Evolutionary conservation across 371 early-diverging fungal genomes (phyloP), one percentile per base, ranked within the genome.

Genomic region (Apophysomyces variabilis): DNA sequence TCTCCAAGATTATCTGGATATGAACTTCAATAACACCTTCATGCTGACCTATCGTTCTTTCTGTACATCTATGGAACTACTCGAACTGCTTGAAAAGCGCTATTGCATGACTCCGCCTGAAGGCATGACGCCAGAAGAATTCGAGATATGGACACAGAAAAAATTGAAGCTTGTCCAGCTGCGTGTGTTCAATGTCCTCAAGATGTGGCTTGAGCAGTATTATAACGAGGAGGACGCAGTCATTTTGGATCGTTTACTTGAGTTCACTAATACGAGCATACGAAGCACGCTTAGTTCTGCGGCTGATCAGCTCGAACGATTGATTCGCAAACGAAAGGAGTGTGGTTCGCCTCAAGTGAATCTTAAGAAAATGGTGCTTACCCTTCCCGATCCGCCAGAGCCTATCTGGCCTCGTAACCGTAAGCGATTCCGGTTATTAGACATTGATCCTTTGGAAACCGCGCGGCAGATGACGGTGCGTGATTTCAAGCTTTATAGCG

Each of bases 401-500:
- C 89, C 93, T 4, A 90, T 93, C 35, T 69, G 89, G 46, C 93
- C 93, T 3, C 83, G 83, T 44, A 86, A 83, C 43, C 58, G 86
- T 56, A 88, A 85, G 56, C 80, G 82, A 39, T 74, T 93, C 67
- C 87, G 85, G 65, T 77, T 97, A 37, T 54, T 88, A 59, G 97
- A 97, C 60, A 74, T 98, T 43, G 93, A 96, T 74, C 90, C 97
- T 0, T 72, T 94, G 21, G 99, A 99, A 73, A 75, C 96, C 60
- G 98, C 97, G 0, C 85, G 99, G 14, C 98, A 99, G 72, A 72
- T 99, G 66, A 96, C 97, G 0, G 82, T 99, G 60, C 89, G 95
- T 69, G 95, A 96, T 71, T 90, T 88, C 26, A 85, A 80, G 32
- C 64, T 91, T 14, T 96, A 93, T 70, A 87, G 85, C 73, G 82